A percentile compares a stretch with the other conserved stretches of the same genome.
Conservation (phyloP, 495 filamentous ascomycete genomes). For the Lasiosphaeriaceae sp. region DNA sequence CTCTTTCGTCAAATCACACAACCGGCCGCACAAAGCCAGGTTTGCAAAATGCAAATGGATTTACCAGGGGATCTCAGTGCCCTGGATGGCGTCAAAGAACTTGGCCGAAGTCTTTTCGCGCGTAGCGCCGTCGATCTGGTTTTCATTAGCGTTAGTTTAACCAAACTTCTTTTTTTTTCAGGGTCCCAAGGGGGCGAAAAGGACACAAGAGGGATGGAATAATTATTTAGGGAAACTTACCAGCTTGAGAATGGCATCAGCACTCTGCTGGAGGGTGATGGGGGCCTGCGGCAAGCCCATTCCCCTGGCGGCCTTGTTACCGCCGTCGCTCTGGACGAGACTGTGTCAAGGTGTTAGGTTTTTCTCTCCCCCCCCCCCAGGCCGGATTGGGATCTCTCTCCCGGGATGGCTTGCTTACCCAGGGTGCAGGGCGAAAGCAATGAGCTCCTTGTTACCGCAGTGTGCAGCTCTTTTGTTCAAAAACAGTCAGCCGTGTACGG, state of each 20-base stretch:
- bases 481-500: background rate
- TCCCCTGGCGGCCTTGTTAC: constrained; percentile 13
- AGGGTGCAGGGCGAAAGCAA: constrained; percentile 13
- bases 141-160: background rate
- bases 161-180: background rate
- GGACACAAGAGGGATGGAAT: background rate
- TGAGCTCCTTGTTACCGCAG: constrained; percentile 16
- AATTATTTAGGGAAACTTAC: background rate
- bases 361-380: background rate
- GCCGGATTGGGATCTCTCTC: background rate
- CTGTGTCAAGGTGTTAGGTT: background rate
- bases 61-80: background rate
- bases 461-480: constrained; percentile 4
- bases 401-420: constrained; percentile 6
- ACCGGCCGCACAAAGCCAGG: no score
- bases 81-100: background rate
- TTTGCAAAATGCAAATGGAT: no score
- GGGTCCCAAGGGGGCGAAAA: background rate
- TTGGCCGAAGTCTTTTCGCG: background rate
- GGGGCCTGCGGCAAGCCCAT: constrained; percentile 19
- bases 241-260: background rate
- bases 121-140: background rate
- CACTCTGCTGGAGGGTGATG: background rate
- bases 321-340: constrained; percentile 12
- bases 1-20: no score